These are phyloP conservation scores for Coemansia sp. DNA, from an alignment of 192 early-diverging fungal species.

Conservation along the genomic window DNA sequence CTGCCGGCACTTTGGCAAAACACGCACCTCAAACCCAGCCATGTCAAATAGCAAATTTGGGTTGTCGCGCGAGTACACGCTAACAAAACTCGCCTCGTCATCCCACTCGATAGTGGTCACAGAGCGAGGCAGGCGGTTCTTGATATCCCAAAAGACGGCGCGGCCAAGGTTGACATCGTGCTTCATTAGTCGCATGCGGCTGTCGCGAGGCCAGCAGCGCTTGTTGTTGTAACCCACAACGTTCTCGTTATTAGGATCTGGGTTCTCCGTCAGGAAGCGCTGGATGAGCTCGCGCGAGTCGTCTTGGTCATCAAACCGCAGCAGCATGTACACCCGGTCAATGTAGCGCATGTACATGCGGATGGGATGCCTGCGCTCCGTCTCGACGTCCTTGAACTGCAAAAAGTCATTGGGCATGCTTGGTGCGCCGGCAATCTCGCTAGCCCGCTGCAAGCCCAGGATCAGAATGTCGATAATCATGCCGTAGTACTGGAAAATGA, in stretches of 20 bases:
- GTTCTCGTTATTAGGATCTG: slow-evolving; percentile 98
- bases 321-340: slow-evolving; percentile 89
- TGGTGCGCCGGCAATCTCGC: slow-evolving; percentile 95
- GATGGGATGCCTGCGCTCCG: slow-evolving; percentile 95
- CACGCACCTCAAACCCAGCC: slow-evolving; percentile 93
- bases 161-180: slow-evolving; percentile 97
- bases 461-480: slow-evolving; percentile 93
- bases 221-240: slow-evolving; percentile 98
- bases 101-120: slow-evolving; percentile 99
- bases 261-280: slow-evolving; percentile 95
- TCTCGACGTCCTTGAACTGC: slow-evolving; percentile 87
- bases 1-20: slow-evolving; percentile 90
- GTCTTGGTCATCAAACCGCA: slow-evolving; percentile 85
- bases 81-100: slow-evolving; percentile 78
- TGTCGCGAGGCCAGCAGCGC: slow-evolving; percentile 98
- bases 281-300: slow-evolving; percentile 95
- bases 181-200: slow-evolving; percentile 98
- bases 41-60: slow-evolving; percentile 92
- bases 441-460: slow-evolving; percentile 89
- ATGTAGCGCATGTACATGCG: slow-evolving; percentile 94
- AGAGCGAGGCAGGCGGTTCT: slow-evolving; percentile 93
- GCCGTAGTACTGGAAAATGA: slow-evolving; percentile 99
- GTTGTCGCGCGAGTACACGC: slow-evolving; percentile 96
- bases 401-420: slow-evolving; percentile 93
- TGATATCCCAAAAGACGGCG: slow-evolving; percentile 99